A percentile compares a stretch with the other conserved stretches of the same genome.
Evolutionary conservation across 768 basidiomycete genomes (phyloP).

Genomic region (Trametes gibbosa): DNA sequence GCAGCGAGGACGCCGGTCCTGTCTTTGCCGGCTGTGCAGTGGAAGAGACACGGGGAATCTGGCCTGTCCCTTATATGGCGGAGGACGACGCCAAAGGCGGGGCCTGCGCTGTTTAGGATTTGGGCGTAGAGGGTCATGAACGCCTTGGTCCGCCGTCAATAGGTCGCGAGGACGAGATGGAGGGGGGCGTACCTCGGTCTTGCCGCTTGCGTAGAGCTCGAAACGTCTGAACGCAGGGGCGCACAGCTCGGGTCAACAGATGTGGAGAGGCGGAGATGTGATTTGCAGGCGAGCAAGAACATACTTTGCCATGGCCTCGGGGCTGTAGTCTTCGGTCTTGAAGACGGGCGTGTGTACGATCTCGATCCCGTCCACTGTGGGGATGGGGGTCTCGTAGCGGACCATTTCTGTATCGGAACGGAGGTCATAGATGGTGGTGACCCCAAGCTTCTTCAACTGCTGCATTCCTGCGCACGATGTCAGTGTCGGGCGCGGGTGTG

Average conservation of each 20-base stretch:
- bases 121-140: constrained; percentile 81
- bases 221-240: constrained; percentile 46
- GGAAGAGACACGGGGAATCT: constrained; percentile 62
- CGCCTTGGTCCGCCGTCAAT: constrained; percentile 43
- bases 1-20: constrained; percentile 77
- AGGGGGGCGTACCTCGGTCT: constrained; percentile 58
- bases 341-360: constrained; percentile 63
- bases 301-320: constrained; percentile 81
- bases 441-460: constrained; percentile 56
- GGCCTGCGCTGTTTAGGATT: constrained; percentile 72
- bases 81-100: constrained; percentile 67
- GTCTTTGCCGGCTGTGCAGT: constrained; percentile 87
- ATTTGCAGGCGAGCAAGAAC: constrained; percentile 43
- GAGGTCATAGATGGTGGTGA: constrained; percentile 71
- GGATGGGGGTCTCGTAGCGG: constrained; percentile 67
- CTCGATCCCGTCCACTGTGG: constrained; percentile 60
- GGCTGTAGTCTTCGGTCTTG: constrained; percentile 74
- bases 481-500: not conserved
- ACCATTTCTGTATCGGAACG: constrained; percentile 77
- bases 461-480: constrained; percentile 45
- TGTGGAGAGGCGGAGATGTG: not conserved
- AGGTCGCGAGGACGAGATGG: constrained; percentile 1
- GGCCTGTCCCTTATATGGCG: constrained; percentile 73
- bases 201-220: constrained; percentile 74
- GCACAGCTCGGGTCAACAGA: not conserved